Conservation (phyloP, 2,329 filamentous ascomycete species). For the Diaporthe ampelina region DNA sequence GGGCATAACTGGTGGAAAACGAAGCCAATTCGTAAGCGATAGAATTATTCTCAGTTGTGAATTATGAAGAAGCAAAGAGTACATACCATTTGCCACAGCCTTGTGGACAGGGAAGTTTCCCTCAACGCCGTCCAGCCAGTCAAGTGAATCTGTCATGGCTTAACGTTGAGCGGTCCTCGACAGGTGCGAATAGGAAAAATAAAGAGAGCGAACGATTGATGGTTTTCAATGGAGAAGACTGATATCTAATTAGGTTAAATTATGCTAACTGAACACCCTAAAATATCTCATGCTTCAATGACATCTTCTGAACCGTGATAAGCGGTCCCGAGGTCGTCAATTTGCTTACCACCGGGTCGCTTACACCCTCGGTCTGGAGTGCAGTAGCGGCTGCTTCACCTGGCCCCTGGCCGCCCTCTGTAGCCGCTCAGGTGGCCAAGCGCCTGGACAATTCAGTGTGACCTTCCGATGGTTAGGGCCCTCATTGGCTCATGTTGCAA, state of each 20-base stretch:
- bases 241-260: too few species aligned
- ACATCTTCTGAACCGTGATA: neutral
- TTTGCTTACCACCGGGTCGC: neutral
- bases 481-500: neutral
- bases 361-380: neutral
- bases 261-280: too few species aligned
- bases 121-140: neutral
- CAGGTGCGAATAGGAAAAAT: neutral
- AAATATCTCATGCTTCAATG: neutral
- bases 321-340: too few species aligned
- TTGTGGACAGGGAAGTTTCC: slow-evolving; percentile 24
- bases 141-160: neutral
- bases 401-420: too few species aligned
- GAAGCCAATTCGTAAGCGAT: neutral
- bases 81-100: slow-evolving; percentile 9
- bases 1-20: neutral
- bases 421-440: too few species aligned
- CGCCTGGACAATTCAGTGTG: too few species aligned
- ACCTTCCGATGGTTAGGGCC: too few species aligned
- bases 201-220: neutral
- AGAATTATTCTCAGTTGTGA: neutral
- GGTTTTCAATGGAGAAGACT: too few species aligned
- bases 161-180: neutral
- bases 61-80: neutral
- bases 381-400: neutral